Evolutionary conservation across 148 eudicot species (phyloP).

Genomic region (Diospyros lotus): DNA sequence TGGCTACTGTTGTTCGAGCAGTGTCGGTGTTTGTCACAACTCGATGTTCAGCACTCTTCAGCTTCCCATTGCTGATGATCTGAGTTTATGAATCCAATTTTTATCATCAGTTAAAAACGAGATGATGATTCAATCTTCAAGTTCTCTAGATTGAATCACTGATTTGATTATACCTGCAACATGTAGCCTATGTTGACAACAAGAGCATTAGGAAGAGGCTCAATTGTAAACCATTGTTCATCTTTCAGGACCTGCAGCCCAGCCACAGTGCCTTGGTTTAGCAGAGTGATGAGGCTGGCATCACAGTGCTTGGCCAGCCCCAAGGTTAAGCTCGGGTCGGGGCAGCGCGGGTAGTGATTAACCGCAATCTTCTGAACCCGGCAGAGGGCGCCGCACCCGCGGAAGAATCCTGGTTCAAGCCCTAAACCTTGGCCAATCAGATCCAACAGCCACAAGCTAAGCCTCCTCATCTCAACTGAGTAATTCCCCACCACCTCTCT

Average conservation of each 20-base stretch:
- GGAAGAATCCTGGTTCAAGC: conserved; percentile 14
- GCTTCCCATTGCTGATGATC: conserved; percentile 8
- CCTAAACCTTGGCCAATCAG: conserved; percentile 21
- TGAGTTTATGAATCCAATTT: too few species aligned
- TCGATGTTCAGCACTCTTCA: conserved; percentile 14
- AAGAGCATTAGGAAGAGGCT: conserved; percentile 14
- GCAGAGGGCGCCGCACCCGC: not conserved
- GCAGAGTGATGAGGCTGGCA: conserved; percentile 11
- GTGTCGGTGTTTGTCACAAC: not conserved
- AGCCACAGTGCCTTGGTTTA: not conserved
- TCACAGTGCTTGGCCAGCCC: conserved; percentile 17
- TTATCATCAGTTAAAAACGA: too few species aligned
- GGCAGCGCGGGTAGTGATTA: conserved; percentile 28
- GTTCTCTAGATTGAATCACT: too few species aligned
- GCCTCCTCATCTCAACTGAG: conserved; percentile 14
- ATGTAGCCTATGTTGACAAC: conserved; percentile 2
- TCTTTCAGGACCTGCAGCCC: conserved; percentile 15
- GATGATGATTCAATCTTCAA: too few species aligned
- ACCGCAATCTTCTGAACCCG: not conserved
- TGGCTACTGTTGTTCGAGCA: not conserved
- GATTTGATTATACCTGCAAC: not conserved
- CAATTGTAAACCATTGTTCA: conserved; percentile 14
- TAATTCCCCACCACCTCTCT: conserved; percentile 14
- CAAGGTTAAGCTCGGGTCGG: conserved; percentile 23
- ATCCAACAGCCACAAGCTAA: conserved; percentile 14